Evolutionary conservation across 768 basidiomycete species (phyloP).

Genomic region (Rossbeevera mucosa): DNA sequence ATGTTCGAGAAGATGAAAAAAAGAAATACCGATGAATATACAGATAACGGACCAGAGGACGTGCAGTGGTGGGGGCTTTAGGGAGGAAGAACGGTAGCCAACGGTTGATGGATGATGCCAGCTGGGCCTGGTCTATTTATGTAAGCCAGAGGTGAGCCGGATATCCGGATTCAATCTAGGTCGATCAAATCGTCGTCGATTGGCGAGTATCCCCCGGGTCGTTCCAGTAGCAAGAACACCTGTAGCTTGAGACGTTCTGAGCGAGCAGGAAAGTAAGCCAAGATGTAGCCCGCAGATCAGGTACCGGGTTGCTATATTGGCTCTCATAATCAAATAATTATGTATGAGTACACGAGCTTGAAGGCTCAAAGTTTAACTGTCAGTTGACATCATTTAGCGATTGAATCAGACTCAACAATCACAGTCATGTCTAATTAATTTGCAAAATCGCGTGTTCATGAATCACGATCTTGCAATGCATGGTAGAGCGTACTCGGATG

Average conservation of each 20-base stretch:
- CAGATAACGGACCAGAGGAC: slow-evolving; percentile 47
- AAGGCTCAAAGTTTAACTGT: neutral
- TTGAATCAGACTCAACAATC: neutral
- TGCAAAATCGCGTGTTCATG: neutral
- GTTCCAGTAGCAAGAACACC: neutral
- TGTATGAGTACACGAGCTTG: neutral
- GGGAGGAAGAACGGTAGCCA: slow-evolving; percentile 11
- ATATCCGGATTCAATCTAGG: neutral
- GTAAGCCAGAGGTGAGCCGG: neutral
- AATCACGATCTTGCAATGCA: neutral
- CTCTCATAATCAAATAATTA: neutral
- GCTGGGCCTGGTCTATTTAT: neutral
- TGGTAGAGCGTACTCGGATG: neutral
- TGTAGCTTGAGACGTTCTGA: neutral
- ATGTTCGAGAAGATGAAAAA: neutral
- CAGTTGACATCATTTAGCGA: neutral
- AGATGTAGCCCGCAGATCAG: neutral
- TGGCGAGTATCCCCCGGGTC: neutral
- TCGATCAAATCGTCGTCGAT: neutral
- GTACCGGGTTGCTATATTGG: neutral
- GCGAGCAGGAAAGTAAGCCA: neutral
- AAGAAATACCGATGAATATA: slow-evolving; percentile 47
- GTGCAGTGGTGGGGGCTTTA: slow-evolving; percentile 5
- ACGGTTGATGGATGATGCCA: neutral
- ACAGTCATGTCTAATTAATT: neutral